These are phyloP conservation scores for Aspergillus affinis DNA, from an alignment of 495 filamentous ascomycete genomes.

Conservation along the genomic window DNA sequence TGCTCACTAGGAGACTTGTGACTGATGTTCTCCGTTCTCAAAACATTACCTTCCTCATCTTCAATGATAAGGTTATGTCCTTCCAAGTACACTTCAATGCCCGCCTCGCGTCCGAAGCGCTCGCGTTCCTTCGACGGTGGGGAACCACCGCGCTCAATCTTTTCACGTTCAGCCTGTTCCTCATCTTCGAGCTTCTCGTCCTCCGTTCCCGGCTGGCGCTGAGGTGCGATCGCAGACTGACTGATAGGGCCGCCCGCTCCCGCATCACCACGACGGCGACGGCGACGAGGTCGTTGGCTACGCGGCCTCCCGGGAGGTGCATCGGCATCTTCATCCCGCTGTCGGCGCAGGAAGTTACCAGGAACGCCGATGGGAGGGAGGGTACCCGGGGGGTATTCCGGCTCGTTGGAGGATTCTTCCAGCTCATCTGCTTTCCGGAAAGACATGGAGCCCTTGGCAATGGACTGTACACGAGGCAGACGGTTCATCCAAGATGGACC, in stretches of 20 bases:
- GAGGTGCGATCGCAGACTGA: constrained; percentile 85
- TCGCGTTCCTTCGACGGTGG: constrained; percentile 35
- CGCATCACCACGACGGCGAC: constrained; percentile 70
- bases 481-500: constrained; percentile 93
- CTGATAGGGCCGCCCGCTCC: constrained; percentile 85
- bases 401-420: constrained; percentile 57
- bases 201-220: constrained; percentile 44
- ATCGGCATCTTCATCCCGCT: constrained; percentile 71
- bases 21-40: constrained; percentile 52
- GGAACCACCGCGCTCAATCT: constrained; percentile 33
- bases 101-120: constrained; percentile 37
- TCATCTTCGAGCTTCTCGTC: constrained; percentile 31
- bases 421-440: constrained; percentile 59
- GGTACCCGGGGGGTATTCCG: constrained; percentile 72
- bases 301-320: constrained; percentile 55
- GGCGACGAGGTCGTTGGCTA: constrained; percentile 61
- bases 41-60: constrained; percentile 83
- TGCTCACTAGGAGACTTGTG: constrained; percentile 47
- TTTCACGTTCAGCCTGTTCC: constrained; percentile 33
- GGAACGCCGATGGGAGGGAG: constrained; percentile 75
- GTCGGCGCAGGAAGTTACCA: constrained; percentile 78
- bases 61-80: constrained; percentile 81
- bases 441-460: constrained; percentile 80
- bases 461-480: constrained; percentile 81
- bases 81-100: constrained; percentile 74